phyloP scores from a whole-genome alignment of 495 filamentous ascomycete species.

The Penicillium turbatum region DNA sequence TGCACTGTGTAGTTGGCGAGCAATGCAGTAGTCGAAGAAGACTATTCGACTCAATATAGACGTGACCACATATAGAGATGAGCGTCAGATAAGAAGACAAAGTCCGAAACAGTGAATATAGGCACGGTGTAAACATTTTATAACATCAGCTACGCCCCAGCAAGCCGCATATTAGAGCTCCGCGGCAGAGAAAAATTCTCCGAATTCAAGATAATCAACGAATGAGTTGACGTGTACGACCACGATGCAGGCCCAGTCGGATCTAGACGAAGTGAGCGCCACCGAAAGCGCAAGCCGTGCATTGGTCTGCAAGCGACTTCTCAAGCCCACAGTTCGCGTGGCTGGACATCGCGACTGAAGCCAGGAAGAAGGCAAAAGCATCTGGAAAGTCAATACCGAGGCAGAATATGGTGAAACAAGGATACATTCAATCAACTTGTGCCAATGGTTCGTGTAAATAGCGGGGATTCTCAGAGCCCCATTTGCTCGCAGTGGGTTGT shows the following conservation, averaged over 20 bases:
- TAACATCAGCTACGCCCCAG: not conserved
- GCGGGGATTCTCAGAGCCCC: not conserved
- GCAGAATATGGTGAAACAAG: not conserved
- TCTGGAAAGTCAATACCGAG: not conserved
- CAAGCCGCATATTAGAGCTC: not conserved
- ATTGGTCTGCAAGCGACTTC: not conserved
- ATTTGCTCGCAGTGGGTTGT: not conserved
- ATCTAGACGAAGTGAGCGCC: slow-evolving; percentile 1
- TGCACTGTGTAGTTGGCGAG: not conserved
- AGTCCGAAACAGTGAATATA: not conserved
- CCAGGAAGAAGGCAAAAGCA: not conserved
- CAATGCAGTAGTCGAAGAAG: not conserved
- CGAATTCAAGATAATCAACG: not conserved
- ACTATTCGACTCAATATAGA: not conserved
- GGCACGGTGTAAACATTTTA: slow-evolving; percentile 3
- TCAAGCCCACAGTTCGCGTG: slow-evolving; percentile 7
- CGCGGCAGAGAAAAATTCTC: not conserved
- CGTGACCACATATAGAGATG: not conserved
- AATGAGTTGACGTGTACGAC: slow-evolving; percentile 5
- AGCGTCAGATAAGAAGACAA: not conserved
- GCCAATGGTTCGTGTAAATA: slow-evolving; percentile 1
- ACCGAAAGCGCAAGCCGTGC: not conserved
- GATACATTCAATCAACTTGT: slow-evolving; percentile 18
- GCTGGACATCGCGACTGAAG: not conserved
- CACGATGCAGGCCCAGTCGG: not conserved